Percentiles rank a stretch among this genome's conserved stretches.
These are phyloP conservation scores for Ailanthus altissimus DNA, from an alignment of 345 rosid species.

Conservation along the genomic window DNA sequence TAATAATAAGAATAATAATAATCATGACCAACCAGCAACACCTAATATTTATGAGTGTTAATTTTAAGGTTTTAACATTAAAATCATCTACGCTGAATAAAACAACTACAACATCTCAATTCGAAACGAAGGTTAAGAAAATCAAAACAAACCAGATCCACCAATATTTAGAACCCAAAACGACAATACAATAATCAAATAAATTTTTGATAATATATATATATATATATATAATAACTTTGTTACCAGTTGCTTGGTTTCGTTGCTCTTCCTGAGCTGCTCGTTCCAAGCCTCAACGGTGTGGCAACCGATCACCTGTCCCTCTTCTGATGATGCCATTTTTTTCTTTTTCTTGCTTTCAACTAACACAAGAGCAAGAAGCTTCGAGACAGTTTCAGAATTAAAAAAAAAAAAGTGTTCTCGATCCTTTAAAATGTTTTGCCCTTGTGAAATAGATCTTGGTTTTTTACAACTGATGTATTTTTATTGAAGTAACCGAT, in stretches of 20 bases:
- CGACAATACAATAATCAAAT: conserved; percentile 1
- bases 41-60: too few relatives aligned
- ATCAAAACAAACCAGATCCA: neutral
- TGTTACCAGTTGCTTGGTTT: conserved; percentile 68
- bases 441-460: neutral
- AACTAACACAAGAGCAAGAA: too few relatives aligned
- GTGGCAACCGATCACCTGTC: conserved; percentile 77
- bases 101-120: neutral
- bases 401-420: neutral
- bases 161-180: neutral
- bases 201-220: too few relatives aligned
- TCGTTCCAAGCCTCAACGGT: conserved; percentile 62
- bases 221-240: too few relatives aligned
- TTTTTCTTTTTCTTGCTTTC: neutral
- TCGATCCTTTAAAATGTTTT: neutral
- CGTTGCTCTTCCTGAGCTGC: conserved; percentile 55
- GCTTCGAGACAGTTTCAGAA: too few relatives aligned
- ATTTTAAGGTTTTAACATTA: too few relatives aligned
- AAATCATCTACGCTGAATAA: neutral
- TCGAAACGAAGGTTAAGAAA: neutral
- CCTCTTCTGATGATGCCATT: conserved; percentile 56
- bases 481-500: too few relatives aligned
- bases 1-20: too few relatives aligned
- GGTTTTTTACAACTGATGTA: rapidly evolving
- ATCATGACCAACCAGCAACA: too few relatives aligned